These are phyloP conservation scores for Phytopythium cucurbitacearum DNA, from an alignment of 352 stramenopile species.

Conservation along the genomic window DNA sequence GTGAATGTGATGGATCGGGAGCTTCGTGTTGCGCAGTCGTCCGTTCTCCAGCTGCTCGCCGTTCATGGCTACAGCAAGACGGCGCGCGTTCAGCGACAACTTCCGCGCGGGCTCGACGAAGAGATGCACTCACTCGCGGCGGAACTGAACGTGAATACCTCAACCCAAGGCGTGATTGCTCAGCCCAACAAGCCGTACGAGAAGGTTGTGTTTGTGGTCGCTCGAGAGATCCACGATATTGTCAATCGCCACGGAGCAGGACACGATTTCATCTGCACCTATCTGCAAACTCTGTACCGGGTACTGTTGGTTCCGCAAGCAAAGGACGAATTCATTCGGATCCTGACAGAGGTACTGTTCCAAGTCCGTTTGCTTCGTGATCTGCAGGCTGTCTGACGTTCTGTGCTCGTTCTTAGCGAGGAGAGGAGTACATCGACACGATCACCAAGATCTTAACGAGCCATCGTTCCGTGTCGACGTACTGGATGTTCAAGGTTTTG, in stretches of 20 bases:
- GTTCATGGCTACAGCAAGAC: constrained; percentile 62
- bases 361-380: neutral
- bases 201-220: constrained; percentile 58
- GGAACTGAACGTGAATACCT: constrained; percentile 78
- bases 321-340: constrained; percentile 72
- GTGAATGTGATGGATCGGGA: constrained; percentile 61
- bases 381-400: constrained; percentile 1
- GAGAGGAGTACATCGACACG: constrained; percentile 64
- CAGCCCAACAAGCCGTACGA: constrained; percentile 80
- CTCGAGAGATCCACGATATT: constrained; percentile 68
- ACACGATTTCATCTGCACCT: constrained; percentile 68
- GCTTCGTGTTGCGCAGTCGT: constrained; percentile 59
- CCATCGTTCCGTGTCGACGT: constrained; percentile 47
- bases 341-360: constrained; percentile 60
- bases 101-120: constrained; percentile 64
- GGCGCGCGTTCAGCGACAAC: constrained; percentile 47
- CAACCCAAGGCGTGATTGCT: constrained; percentile 60
- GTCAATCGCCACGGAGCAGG: constrained; percentile 47
- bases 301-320: constrained; percentile 53
- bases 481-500: constrained; percentile 77
- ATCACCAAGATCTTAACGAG: constrained; percentile 62
- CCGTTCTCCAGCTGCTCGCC: constrained; percentile 54
- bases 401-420: constrained; percentile 32
- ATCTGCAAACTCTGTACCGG: constrained; percentile 73
- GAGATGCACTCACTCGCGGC: constrained; percentile 69